Evolutionary conservation across 78 protist genomes (phyloP), one percentile per base, ranked within the genome.

Genomic region (Guillardia theta): DNA sequence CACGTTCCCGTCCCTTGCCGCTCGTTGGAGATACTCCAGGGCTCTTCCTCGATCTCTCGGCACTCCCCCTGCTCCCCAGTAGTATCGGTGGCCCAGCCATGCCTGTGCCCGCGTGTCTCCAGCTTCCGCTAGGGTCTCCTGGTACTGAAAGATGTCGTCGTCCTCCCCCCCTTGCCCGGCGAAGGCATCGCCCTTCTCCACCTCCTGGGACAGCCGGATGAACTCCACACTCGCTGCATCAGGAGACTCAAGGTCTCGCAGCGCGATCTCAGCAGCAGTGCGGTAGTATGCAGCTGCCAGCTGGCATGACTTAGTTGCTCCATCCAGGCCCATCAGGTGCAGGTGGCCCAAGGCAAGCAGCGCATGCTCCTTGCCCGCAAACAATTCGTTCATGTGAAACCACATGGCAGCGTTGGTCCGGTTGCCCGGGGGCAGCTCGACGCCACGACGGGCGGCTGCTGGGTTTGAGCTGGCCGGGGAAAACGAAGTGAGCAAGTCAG

Each of bases 131-230:
- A 78, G 45, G 2, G 5, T 18, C 90, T 43, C 24, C 90, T 70
- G 83, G 83, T 70, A 70, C 45, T 33, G 9, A 15, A 70, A 24
- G 41, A 70, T 43, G 45, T 70, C 83, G 41, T 70, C 83, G 41
- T 4, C 83, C 83, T 70, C 83, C n/a, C 83, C 83, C 87, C 45
- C 87, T 43, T 64, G 78, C 47, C 88, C 88, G 37, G n/a, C 88
- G 90, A 37, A 78, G 6, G 45, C 90, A 48, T 78, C 24, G 48
- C 90, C 8, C 48, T 37, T 78, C 2, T 78, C 90, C 33, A 78
- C 48, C 48, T 78, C 90, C 53, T 78, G 41, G 18, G 90, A 37
- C 9, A 78, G 90, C 44, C 90, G 90, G 37, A 78, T 50, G 50
- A 78, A 78, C 90, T 78, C 90, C 33, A 43, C 90, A 5, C 30